Evolutionary conservation across 2,329 filamentous ascomycete species (phyloP).

Genomic region (Colletotrichum sp.): DNA sequence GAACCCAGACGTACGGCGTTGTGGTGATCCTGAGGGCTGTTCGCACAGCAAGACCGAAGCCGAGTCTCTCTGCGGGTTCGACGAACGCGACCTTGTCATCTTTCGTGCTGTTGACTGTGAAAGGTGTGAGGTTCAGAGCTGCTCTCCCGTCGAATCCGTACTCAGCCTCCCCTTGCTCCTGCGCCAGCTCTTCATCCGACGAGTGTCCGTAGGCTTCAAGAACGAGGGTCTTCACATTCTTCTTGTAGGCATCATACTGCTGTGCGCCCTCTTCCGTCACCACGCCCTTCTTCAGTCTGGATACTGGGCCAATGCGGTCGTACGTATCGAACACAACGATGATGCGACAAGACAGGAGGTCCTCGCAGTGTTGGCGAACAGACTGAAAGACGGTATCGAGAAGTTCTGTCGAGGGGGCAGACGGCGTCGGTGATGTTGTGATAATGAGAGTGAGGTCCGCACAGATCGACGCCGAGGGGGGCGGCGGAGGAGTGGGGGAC

Average conservation of each 20-base stretch:
- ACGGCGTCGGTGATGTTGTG: conserved; percentile 61
- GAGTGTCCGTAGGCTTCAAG: conserved; percentile 29
- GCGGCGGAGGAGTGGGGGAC: neutral
- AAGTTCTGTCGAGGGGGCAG: conserved; percentile 56
- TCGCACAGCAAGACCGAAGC: conserved; percentile 59
- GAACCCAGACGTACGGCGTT: conserved; percentile 61
- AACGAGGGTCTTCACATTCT: conserved; percentile 49
- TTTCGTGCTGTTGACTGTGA: conserved; percentile 36
- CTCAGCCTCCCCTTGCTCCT: conserved; percentile 43
- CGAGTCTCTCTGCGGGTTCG: conserved; percentile 50
- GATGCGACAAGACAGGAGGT: conserved; percentile 45
- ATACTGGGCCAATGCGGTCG: conserved; percentile 46
- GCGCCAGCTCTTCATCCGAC: neutral
- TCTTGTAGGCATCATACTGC: conserved; percentile 49
- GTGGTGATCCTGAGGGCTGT: conserved; percentile 49
- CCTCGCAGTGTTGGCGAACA: conserved; percentile 46
- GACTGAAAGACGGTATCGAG: conserved; percentile 51
- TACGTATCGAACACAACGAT: conserved; percentile 59
- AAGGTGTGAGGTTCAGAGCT: conserved; percentile 8
- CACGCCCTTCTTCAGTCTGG: conserved; percentile 58
- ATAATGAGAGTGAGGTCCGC: conserved; percentile 49
- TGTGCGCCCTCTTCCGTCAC: conserved; percentile 51
- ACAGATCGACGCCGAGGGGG: neutral
- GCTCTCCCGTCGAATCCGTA: conserved; percentile 42
- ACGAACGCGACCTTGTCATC: conserved; percentile 51